Conservation (phyloP, 1,284 basidiomycete species). For the Inonotus obliquus region DNA sequence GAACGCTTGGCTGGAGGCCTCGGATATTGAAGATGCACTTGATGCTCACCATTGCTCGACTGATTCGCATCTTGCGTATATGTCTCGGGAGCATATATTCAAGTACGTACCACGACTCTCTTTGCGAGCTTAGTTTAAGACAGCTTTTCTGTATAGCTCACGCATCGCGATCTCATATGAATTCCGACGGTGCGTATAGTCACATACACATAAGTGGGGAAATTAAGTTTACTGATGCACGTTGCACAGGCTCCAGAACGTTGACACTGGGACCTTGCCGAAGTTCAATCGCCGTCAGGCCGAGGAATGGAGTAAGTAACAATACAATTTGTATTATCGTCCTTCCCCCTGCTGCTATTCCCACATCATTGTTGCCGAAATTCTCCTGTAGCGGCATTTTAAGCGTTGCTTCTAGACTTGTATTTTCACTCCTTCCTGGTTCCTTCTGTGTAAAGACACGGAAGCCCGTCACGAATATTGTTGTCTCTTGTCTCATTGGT, state of each 20-base stretch:
- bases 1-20: conserved; percentile 57
- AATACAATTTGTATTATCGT: conserved; percentile 13
- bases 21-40: conserved; percentile 58
- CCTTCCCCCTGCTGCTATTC: neutral
- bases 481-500: neutral
- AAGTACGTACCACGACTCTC: conserved; percentile 46
- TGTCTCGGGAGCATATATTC: conserved; percentile 65
- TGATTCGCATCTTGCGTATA: conserved; percentile 61
- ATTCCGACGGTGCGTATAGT: conserved; percentile 51
- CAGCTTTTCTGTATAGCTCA: conserved; percentile 40
- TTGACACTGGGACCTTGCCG: conserved; percentile 31
- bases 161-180: conserved; percentile 63
- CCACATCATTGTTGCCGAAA: neutral
- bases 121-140: conserved; percentile 1
- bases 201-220: neutral
- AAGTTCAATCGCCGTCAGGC: conserved; percentile 62
- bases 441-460: neutral
- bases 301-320: conserved; percentile 67
- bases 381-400: neutral
- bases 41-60: conserved; percentile 63
- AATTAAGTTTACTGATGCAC: conserved; percentile 20
- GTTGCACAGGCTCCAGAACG: conserved; percentile 32
- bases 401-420: conserved; percentile 1
- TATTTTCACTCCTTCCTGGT: neutral
- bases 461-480: neutral